Evolutionary conservation across 169 alveolate genomes (phyloP).

Genomic region (Plasmodium vinckei): DNA sequence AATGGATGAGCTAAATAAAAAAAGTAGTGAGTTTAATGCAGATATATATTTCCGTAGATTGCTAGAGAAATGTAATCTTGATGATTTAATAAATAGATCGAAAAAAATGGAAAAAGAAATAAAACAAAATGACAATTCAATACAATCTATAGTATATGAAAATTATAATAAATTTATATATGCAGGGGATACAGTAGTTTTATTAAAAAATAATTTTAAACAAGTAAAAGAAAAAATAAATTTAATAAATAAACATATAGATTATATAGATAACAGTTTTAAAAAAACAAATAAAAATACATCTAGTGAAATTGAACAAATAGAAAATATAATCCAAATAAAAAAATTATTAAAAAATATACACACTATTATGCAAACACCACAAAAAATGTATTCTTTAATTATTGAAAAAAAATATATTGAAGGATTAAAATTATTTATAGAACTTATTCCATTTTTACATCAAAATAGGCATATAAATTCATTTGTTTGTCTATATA

Average conservation of each 20-base stretch:
- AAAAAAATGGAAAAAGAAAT: conserved; percentile 69
- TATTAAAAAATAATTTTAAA: conserved; percentile 79
- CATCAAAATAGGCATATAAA: conserved; percentile 17
- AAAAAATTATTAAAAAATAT: conserved; percentile 49
- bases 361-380: conserved; percentile 57
- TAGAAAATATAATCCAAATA: conserved; percentile 56
- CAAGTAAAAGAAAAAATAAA: conserved; percentile 75
- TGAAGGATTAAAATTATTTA: conserved; percentile 25
- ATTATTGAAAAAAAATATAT: conserved; percentile 24
- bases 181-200: conserved; percentile 89
- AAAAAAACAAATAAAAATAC: conserved; percentile 9
- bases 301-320: conserved; percentile 24
- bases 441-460: conserved; percentile 56
- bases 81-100: conserved; percentile 58
- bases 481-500: conserved; percentile 22
- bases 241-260: conserved; percentile 16
- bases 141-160: conserved; percentile 91
- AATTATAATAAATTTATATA: conserved; percentile 90
- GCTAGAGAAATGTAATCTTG: conserved; percentile 44
- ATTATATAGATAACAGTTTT: conserved; percentile 31
- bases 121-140: conserved; percentile 83
- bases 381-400: conserved; percentile 39
- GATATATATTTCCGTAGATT: conserved; percentile 55
- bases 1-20: conserved; percentile 31
- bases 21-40: conserved; percentile 68